These are phyloP conservation scores for Saprolegnia parasitica DNA, from an alignment of 352 stramenopile genomes.

Conservation along the genomic window DNA sequence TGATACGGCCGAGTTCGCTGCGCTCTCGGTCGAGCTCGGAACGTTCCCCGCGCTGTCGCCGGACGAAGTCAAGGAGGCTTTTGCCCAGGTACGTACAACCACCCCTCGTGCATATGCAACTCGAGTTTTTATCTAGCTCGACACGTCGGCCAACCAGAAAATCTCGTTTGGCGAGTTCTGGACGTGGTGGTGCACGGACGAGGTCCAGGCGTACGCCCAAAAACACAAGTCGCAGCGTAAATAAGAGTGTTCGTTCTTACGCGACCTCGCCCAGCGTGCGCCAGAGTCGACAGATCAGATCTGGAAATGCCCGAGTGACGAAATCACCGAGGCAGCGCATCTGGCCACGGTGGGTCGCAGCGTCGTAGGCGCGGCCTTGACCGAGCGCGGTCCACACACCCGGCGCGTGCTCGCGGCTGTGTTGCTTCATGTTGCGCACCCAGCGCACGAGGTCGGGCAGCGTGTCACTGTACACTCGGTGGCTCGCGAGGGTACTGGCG, in stretches of 20 bases:
- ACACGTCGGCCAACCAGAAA: slow-evolving; percentile 17
- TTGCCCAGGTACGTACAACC: slow-evolving; percentile 10
- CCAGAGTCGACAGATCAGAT: slow-evolving; percentile 7
- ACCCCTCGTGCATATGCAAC: neutral
- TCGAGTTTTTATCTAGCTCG: slow-evolving; percentile 3
- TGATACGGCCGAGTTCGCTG: slow-evolving; percentile 14
- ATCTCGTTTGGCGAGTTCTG: slow-evolving; percentile 28
- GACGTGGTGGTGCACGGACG: slow-evolving; percentile 26
- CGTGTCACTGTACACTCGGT: slow-evolving; percentile 1
- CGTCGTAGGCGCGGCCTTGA: neutral
- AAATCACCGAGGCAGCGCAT: neutral
- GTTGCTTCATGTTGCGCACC: slow-evolving; percentile 23
- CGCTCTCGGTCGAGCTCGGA: slow-evolving; percentile 15
- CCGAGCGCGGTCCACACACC: neutral
- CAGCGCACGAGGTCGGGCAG: slow-evolving; percentile 10
- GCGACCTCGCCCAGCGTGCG: neutral
- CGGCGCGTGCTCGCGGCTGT: neutral
- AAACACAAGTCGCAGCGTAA: slow-evolving; percentile 6
- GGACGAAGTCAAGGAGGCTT: slow-evolving; percentile 22
- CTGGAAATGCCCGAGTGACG: slow-evolving; percentile 2
- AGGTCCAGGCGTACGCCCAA: slow-evolving; percentile 13
- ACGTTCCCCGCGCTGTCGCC: slow-evolving; percentile 11
- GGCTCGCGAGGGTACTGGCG: neutral
- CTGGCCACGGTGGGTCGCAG: neutral
- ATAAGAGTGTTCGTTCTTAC: neutral